Conservation (phyloP, 2,329 filamentous ascomycete genomes). For the Atkinsonella hypoxylon region DNA sequence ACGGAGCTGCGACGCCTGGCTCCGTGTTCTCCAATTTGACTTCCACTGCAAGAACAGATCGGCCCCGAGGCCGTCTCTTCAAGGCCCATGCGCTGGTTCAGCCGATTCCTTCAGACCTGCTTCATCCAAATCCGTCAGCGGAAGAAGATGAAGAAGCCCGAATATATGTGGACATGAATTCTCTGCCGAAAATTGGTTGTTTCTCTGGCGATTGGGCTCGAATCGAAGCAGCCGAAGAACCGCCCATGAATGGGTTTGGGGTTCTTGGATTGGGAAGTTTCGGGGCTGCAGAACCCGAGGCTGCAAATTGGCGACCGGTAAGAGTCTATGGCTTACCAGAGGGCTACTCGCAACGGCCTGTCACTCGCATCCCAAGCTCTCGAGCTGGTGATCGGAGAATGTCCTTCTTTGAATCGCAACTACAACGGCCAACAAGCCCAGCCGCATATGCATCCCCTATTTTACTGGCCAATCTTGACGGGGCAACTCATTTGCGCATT, state of each 20-base stretch:
- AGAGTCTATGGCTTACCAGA: slow-evolving; percentile 85
- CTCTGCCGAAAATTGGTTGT: slow-evolving; percentile 79
- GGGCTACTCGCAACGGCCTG: slow-evolving; percentile 48
- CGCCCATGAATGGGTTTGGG: slow-evolving; percentile 53
- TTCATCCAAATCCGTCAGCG: slow-evolving; percentile 68
- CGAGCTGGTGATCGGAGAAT: slow-evolving; percentile 38
- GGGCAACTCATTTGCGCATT: slow-evolving; percentile 66
- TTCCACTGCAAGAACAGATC: slow-evolving; percentile 64
- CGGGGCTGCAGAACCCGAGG: slow-evolving; percentile 38
- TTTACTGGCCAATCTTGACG: slow-evolving; percentile 73
- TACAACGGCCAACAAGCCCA: slow-evolving; percentile 46
- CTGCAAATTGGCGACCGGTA: slow-evolving; percentile 64
- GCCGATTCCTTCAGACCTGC: slow-evolving; percentile 60
- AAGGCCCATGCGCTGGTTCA: slow-evolving; percentile 66
- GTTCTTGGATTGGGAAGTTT: slow-evolving; percentile 58
- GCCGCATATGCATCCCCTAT: slow-evolving; percentile 72
- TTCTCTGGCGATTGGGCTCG: slow-evolving; percentile 97
- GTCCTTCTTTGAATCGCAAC: slow-evolving; percentile 58
- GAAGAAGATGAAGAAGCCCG: slow-evolving; percentile 82
- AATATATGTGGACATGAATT: slow-evolving; percentile 80
- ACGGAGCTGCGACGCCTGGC: slow-evolving; percentile 69
- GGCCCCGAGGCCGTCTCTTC: slow-evolving; percentile 67
- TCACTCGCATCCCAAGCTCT: slow-evolving; percentile 48
- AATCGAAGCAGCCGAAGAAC: slow-evolving; percentile 65
- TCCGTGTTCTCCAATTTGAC: slow-evolving; percentile 87